Evolutionary conservation across 441 rosid species (phyloP).

Genomic region (Erodium chrysanthum): DNA sequence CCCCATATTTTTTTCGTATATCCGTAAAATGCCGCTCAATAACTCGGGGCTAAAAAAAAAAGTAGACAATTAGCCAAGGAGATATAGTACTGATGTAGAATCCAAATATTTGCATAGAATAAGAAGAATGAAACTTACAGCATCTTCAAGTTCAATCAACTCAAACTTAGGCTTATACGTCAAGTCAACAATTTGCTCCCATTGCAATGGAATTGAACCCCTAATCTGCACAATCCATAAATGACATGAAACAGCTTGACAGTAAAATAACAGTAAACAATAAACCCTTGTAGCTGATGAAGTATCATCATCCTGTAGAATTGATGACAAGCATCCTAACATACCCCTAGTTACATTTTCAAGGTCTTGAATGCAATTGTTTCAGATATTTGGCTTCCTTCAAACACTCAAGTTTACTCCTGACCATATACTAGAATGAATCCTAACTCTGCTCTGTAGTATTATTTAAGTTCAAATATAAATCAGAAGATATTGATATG

Average conservation of each 20-base stretch:
- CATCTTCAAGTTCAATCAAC: conserved; percentile 79
- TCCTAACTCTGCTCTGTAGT: not conserved
- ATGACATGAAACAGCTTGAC: not conserved
- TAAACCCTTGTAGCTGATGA: not conserved
- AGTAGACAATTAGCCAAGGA: conserved; percentile 12
- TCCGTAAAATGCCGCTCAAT: conserved; percentile 90
- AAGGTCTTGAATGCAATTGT: not conserved
- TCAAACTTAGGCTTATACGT: conserved; percentile 78
- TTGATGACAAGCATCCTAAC: not conserved
- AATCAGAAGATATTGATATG: not conserved
- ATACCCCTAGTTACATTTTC: not conserved
- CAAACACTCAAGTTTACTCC: not conserved
- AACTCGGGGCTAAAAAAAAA: conserved; percentile 40
- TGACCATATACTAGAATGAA: not conserved
- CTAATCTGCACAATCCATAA: conserved; percentile 41
- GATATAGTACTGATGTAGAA: not conserved
- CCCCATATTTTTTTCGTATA: conserved; percentile 79
- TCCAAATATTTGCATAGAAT: not conserved
- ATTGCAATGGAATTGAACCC: conserved; percentile 76
- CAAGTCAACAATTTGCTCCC: conserved; percentile 74
- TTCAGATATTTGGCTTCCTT: not conserved
- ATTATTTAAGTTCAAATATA: not conserved
- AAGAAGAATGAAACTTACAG: conserved; percentile 43
- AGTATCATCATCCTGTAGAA: not conserved
- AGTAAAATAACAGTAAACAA: not conserved